These are phyloP conservation scores for Salvia sclarea DNA, from an alignment of 305 asterid genomes.

Conservation along the genomic window DNA sequence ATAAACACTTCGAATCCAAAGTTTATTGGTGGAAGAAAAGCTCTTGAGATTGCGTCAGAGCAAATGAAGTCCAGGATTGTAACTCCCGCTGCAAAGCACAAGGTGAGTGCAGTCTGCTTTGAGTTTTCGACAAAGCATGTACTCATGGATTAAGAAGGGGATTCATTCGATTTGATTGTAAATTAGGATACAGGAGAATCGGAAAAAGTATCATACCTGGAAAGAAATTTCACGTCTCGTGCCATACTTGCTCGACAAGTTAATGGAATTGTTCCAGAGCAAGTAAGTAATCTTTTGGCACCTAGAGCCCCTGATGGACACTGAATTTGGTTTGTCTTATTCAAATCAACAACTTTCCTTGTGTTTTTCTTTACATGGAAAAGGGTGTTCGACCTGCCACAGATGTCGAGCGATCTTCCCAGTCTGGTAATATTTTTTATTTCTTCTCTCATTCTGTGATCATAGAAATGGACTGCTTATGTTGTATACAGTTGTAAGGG, in stretches of 20 bases:
- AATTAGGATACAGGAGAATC: constrained; percentile 67
- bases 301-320: not conserved
- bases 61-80: constrained; percentile 55
- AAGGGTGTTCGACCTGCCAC: constrained; percentile 63
- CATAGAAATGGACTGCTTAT: not conserved
- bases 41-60: constrained; percentile 70
- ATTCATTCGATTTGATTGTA: constrained; percentile 29
- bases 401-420: too few relatives aligned
- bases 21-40: constrained; percentile 92
- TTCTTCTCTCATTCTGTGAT: not conserved
- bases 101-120: constrained; percentile 44
- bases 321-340: constrained; percentile 12
- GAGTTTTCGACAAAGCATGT: constrained; percentile 5
- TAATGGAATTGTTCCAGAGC: constrained; percentile 87
- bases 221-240: constrained; percentile 64
- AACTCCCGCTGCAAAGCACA: constrained; percentile 53
- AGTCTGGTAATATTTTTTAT: too few relatives aligned
- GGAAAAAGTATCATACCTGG: constrained; percentile 63
- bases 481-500: too few relatives aligned
- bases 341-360: constrained; percentile 12
- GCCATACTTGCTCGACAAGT: constrained; percentile 64
- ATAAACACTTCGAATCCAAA: constrained; percentile 89
- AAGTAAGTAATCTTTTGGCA: constrained; percentile 44
- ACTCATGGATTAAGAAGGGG: constrained; percentile 8
- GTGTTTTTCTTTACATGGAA: constrained; percentile 31